Conservation (phyloP, 768 basidiomycete genomes). For the Dentipellis sp. region DNA sequence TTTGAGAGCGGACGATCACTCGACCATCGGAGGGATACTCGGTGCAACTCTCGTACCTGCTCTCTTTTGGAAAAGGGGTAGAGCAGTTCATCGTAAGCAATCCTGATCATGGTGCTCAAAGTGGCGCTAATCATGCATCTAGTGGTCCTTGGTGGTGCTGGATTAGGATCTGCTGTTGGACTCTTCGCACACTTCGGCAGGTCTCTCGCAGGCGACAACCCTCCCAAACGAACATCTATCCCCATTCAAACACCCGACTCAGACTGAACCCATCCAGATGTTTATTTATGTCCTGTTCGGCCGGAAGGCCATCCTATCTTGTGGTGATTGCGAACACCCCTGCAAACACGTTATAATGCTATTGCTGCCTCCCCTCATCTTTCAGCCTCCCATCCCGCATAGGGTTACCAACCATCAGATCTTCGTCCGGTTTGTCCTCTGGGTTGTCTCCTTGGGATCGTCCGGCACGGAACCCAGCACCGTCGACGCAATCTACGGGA, state of each 20-base stretch:
- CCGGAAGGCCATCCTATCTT: too few relatives aligned
- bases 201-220: slow-evolving; percentile 43
- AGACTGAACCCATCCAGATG: too few relatives aligned
- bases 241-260: too few relatives aligned
- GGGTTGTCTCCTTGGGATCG: slow-evolving; percentile 6
- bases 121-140: too few relatives aligned
- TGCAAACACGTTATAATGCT: neutral
- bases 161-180: slow-evolving; percentile 55
- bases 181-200: slow-evolving; percentile 47
- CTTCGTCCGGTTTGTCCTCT: slow-evolving; percentile 15
- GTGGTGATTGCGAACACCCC: neutral
- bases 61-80: slow-evolving; percentile 63
- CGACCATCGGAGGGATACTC: slow-evolving; percentile 63
- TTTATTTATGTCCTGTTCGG: too few relatives aligned
- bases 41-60: slow-evolving; percentile 58
- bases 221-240: slow-evolving; percentile 26
- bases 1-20: slow-evolving; percentile 62
- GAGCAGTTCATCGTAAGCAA: slow-evolving; percentile 46
- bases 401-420: slow-evolving; percentile 23
- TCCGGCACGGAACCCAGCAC: slow-evolving; percentile 21
- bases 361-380: slow-evolving; percentile 22
- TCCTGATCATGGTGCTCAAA: too few relatives aligned
- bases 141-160: slow-evolving; percentile 70
- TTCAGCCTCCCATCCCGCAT: slow-evolving; percentile 26
- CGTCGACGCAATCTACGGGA: slow-evolving; percentile 65